Evolutionary conservation across 1,284 basidiomycete genomes (phyloP).

Genomic region (Sanghuangporus sanghuang): DNA sequence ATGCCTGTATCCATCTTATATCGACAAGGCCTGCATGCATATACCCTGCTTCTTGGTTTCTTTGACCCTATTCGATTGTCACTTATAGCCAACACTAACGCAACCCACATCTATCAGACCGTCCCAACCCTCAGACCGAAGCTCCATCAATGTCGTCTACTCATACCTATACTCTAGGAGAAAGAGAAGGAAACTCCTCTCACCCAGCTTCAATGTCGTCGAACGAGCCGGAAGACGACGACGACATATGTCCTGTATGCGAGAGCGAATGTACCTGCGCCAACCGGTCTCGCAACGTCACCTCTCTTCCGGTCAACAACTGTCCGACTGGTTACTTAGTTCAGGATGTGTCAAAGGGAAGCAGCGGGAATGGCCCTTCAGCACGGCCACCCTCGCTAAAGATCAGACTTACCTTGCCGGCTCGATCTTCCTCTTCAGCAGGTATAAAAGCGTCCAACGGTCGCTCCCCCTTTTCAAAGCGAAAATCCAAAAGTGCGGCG

Average conservation of each 20-base stretch:
- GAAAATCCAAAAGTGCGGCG: slow-evolving; percentile 20
- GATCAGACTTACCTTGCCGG: slow-evolving; percentile 68
- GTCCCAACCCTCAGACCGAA: slow-evolving; percentile 51
- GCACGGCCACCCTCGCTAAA: slow-evolving; percentile 44
- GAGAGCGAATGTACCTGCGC: slow-evolving; percentile 77
- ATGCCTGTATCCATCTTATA: slow-evolving; percentile 13
- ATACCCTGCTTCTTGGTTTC: slow-evolving; percentile 5
- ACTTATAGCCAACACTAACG: not conserved
- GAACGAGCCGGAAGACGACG: slow-evolving; percentile 61
- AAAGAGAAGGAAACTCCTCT: slow-evolving; percentile 29
- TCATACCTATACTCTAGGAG: slow-evolving; percentile 60
- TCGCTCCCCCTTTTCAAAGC: slow-evolving; percentile 25
- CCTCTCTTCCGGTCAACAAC: slow-evolving; percentile 25
- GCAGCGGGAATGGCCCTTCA: slow-evolving; percentile 12
- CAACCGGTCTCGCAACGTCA: slow-evolving; percentile 33
- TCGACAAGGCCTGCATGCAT: slow-evolving; percentile 8
- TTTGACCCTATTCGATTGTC: slow-evolving; percentile 1
- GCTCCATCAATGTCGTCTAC: slow-evolving; percentile 60
- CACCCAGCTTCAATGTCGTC: slow-evolving; percentile 18
- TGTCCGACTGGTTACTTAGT: slow-evolving; percentile 23
- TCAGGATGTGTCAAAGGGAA: slow-evolving; percentile 23
- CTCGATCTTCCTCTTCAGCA: slow-evolving; percentile 7
- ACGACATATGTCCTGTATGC: slow-evolving; percentile 81
- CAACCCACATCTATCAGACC: slow-evolving; percentile 33
- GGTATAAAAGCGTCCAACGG: slow-evolving; percentile 3